Base-by-base conservation (phyloP, 1,284 basidiomycete species). In the Naganishia sp. region DNA sequence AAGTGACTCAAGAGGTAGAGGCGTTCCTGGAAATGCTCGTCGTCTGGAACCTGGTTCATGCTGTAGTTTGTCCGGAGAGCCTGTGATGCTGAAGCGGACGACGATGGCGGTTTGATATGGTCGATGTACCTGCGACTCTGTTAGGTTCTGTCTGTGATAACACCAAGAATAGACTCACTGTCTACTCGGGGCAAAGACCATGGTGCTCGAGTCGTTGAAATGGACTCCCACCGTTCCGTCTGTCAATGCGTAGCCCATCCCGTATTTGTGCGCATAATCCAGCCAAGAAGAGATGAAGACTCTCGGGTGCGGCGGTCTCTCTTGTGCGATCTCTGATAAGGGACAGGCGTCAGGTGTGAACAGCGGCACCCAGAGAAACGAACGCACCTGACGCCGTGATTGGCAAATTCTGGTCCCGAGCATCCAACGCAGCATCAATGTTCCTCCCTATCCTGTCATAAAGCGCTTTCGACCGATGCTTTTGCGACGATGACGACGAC, bases 261-360 rank as follows among this genome's bases (percentile, higher is more conserved):
- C 96, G 79, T 98, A 99, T 82, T 96, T 96, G 79, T 94, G 92
- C 77, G 91, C 94, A 77, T 98, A 97, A 79, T 99, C 95, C 53
- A 98, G 89, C 95, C 95, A 99, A 10, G 90, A 92, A 2, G 91
- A 90, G 71, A 99, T 92, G 79, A 98, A 99, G 17, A 95, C 88
- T 63, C 83, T 85, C 46, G 94, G 90, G 15, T 87, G 39, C 11
- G 23, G 18, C 6, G 57, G 65, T 28, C 43, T 41, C 11, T 53
- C 32, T 25, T 61, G 57, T 10, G 57, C 57, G 31, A 61, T 61
- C 9, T 61, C 65, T 66, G 50, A 31, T 6, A 18, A 49, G 5
- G 4, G 31, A 47, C 17, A 32, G 43, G 2, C 7, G 2, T 23
- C 13, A 45, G 42, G 23, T 32, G 25, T 46, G 11, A 13, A 11